phyloP scores from a whole-genome alignment of 345 rosid genomes.

The Linum trigynum region DNA sequence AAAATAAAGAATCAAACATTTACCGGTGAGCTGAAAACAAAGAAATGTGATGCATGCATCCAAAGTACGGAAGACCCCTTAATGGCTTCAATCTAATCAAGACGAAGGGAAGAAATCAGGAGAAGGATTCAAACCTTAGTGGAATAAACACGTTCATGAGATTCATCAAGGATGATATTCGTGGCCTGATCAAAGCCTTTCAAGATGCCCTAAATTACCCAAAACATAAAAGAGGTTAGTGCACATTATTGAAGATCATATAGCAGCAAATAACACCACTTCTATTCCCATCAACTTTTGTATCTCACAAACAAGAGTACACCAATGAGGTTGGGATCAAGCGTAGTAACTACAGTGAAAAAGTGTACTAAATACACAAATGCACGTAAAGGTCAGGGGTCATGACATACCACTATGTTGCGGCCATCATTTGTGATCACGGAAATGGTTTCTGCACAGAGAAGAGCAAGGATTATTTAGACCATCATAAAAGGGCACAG shows the following conservation, averaged over 20 bases:
- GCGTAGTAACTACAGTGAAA: slow-evolving; percentile 2
- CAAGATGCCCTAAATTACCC: slow-evolving; percentile 46
- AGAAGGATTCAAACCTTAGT: slow-evolving; percentile 45
- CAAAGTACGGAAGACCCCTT: too few relatives aligned
- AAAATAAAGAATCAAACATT: too few relatives aligned
- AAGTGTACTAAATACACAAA: not conserved
- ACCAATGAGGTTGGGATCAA: not conserved
- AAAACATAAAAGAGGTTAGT: not conserved
- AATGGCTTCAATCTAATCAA: too few relatives aligned
- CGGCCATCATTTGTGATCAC: slow-evolving; percentile 87
- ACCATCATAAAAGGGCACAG: not conserved
- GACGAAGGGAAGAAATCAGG: too few relatives aligned
- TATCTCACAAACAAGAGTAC: too few relatives aligned
- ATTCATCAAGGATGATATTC: slow-evolving; percentile 79
- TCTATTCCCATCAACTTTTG: not conserved
- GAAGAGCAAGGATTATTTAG: not conserved
- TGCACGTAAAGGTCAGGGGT: not conserved
- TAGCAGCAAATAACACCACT: not conserved
- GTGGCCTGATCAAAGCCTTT: slow-evolving; percentile 94
- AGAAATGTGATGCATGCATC: too few relatives aligned
- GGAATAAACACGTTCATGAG: slow-evolving; percentile 85
- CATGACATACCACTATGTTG: slow-evolving; percentile 63
- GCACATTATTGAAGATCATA: not conserved
- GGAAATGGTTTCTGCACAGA: slow-evolving; percentile 54
- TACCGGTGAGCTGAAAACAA: too few relatives aligned